phyloP scores from a whole-genome alignment of 2,329 filamentous ascomycete genomes.

The Mariannaea elegans region DNA sequence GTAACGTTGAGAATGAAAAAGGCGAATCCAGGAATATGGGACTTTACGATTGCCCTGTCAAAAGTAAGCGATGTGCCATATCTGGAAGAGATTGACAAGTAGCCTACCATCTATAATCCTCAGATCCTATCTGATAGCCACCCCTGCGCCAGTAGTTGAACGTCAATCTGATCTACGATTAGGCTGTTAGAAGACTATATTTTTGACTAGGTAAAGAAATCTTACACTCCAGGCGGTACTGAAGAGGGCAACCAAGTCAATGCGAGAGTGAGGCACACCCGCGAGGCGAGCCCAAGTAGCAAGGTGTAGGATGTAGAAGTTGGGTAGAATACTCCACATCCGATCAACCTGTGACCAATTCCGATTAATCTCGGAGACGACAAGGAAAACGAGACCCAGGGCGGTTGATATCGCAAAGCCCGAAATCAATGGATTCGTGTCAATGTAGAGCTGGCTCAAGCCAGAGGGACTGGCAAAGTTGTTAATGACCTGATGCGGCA shows the following conservation, averaged over 20 bases:
- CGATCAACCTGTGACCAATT: conserved; percentile 99
- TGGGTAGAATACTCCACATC: conserved; percentile 88
- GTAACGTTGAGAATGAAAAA: conserved; percentile 88
- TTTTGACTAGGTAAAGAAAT: background rate
- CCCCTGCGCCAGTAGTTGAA: conserved; percentile 98
- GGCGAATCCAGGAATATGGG: conserved; percentile 66
- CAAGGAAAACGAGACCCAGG: conserved; percentile 75
- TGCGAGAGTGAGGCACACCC: conserved; percentile 72
- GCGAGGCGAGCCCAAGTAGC: conserved; percentile 81
- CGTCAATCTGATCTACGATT: conserved; percentile 77
- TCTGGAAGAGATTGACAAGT: background rate
- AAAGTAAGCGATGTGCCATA: conserved; percentile 15
- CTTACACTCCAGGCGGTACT: conserved; percentile 81
- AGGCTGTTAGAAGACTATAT: conserved; percentile 8
- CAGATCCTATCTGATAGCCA: conserved; percentile 86
- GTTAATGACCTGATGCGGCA: conserved; percentile 72
- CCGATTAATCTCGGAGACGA: conserved; percentile 83
- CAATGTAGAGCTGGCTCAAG: conserved; percentile 76
- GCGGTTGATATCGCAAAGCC: conserved; percentile 77
- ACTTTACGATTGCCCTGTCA: conserved; percentile 73
- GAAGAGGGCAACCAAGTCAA: conserved; percentile 78
- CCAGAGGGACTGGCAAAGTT: conserved; percentile 67
- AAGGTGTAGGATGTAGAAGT: conserved; percentile 87
- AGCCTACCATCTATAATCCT: conserved; percentile 87
- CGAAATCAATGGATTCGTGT: conserved; percentile 86